A percentile compares a stretch with the other conserved stretches of the same genome.
These are phyloP conservation scores for Elsinoe australis DNA, from an alignment of 2,329 filamentous ascomycete genomes.

Conservation along the genomic window DNA sequence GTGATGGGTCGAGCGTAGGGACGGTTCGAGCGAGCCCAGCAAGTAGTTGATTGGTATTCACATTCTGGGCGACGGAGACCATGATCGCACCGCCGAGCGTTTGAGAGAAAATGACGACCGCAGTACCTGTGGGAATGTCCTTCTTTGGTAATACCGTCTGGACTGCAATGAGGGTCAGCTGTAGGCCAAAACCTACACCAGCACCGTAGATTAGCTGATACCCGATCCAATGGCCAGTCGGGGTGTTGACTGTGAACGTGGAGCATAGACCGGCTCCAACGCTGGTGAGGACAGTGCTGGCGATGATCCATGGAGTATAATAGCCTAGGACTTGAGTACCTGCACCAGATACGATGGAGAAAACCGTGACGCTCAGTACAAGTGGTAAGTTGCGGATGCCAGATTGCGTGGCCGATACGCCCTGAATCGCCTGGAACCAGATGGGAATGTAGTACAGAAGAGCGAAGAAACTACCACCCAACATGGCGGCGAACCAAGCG, in stretches of 20 bases:
- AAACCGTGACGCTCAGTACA: conserved; percentile 41
- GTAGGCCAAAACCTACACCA: conserved; percentile 41
- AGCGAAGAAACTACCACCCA: conserved; percentile 42
- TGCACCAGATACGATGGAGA: conserved; percentile 37
- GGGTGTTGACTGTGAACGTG: conserved; percentile 37
- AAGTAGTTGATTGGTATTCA: conserved; percentile 44
- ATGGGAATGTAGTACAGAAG: conserved; percentile 42
- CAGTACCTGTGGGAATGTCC: conserved; percentile 43
- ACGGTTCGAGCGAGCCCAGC: conserved; percentile 38
- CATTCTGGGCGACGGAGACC: conserved; percentile 44
- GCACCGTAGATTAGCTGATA: conserved; percentile 34
- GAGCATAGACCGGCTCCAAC: conserved; percentile 42
- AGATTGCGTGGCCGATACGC: conserved; percentile 39
- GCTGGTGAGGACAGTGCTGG: conserved; percentile 35
- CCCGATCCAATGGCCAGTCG: conserved; percentile 34
- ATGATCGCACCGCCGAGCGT: conserved; percentile 45
- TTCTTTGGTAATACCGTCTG: conserved; percentile 38
- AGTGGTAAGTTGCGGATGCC: conserved; percentile 45
- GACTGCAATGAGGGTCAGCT: conserved; percentile 42
- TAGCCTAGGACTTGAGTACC: conserved; percentile 39
- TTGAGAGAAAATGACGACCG: conserved; percentile 44
- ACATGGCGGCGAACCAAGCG: conserved; percentile 35
- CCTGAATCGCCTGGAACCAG: conserved; percentile 46
- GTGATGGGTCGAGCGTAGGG: conserved; percentile 33
- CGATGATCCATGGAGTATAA: conserved; percentile 45